These are phyloP conservation scores for Hypoxylon perforatum DNA, from an alignment of 495 filamentous ascomycete species.

Conservation along the genomic window DNA sequence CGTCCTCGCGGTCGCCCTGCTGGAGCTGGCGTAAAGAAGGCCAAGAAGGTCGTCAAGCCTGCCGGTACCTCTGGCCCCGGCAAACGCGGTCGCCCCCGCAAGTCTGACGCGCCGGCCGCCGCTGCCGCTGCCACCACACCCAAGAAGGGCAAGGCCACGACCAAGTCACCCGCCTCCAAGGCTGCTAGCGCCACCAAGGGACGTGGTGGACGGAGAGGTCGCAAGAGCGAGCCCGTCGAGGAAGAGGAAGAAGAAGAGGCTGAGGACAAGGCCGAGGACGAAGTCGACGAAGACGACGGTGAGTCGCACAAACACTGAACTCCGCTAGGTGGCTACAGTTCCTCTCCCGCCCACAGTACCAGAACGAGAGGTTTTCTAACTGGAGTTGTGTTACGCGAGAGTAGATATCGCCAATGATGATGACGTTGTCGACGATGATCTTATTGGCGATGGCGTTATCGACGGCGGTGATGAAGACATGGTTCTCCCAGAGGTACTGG, in stretches of 20 bases:
- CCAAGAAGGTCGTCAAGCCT: conserved; percentile 21
- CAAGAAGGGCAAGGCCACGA: conserved; percentile 41
- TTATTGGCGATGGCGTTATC: conserved; percentile 15
- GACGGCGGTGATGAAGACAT: conserved; percentile 11
- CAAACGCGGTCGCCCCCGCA: conserved; percentile 52
- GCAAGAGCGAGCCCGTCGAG: conserved; percentile 26
- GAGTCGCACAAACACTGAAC: conserved; percentile 3
- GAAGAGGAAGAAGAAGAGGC: conserved; percentile 36
- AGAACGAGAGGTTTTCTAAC: not conserved
- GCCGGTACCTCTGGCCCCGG: conserved; percentile 21
- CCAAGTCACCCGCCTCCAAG: conserved; percentile 26
- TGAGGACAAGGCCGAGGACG: conserved; percentile 27
- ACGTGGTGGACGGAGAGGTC: conserved; percentile 31
- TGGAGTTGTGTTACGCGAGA: not conserved
- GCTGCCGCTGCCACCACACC: conserved; percentile 34
- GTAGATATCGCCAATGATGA: conserved; percentile 32
- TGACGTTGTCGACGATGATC: conserved; percentile 34
- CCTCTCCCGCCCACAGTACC: not conserved
- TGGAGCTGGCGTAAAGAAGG: conserved; percentile 54
- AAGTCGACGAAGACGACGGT: conserved; percentile 32
- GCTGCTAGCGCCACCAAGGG: conserved; percentile 34
- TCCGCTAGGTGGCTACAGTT: not conserved
- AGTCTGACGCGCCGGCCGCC: conserved; percentile 27
- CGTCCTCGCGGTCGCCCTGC: conserved; percentile 59
- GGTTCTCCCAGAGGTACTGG: conserved; percentile 23